Conservation (phyloP, 2,329 filamentous ascomycete species). For the Sarocladiaceae sp. region DNA sequence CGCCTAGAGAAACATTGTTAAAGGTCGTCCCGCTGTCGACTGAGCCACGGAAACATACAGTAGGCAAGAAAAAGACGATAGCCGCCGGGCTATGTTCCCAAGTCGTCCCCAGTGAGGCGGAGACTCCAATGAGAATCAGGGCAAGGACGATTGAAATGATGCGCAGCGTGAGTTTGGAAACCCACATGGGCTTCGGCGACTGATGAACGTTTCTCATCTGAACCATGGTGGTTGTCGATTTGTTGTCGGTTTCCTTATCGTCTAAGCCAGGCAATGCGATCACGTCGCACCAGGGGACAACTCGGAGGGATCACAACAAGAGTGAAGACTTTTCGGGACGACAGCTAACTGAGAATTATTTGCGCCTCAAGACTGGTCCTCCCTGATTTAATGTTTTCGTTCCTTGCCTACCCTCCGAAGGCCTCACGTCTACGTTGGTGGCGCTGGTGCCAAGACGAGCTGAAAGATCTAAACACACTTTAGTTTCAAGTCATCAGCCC, state of each 20-base stretch:
- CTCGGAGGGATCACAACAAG: not conserved
- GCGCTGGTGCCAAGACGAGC: conserved; percentile 4
- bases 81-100: not conserved
- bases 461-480: not conserved
- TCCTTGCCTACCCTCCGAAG: not conserved
- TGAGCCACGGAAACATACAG: not conserved
- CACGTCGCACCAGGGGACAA: not conserved
- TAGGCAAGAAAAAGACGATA: conserved; percentile 8
- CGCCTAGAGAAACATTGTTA: conserved; percentile 7
- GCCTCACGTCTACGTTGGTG: not conserved
- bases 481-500: conserved; percentile 1
- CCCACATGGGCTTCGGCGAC: conserved; percentile 8
- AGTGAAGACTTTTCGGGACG: not conserved
- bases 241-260: not conserved
- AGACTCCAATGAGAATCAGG: conserved; percentile 10
- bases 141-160: conserved; percentile 9
- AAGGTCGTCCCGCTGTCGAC: not conserved
- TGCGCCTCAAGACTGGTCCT: not conserved
- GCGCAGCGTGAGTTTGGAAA: conserved; percentile 7
- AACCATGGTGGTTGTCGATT: not conserved
- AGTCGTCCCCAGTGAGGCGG: not conserved
- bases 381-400: not conserved
- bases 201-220: not conserved
- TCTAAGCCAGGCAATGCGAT: not conserved
- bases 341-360: not conserved